Base-by-base conservation (phyloP, 371 early-diverging fungal species). In the Phascolomyces articulosus region DNA sequence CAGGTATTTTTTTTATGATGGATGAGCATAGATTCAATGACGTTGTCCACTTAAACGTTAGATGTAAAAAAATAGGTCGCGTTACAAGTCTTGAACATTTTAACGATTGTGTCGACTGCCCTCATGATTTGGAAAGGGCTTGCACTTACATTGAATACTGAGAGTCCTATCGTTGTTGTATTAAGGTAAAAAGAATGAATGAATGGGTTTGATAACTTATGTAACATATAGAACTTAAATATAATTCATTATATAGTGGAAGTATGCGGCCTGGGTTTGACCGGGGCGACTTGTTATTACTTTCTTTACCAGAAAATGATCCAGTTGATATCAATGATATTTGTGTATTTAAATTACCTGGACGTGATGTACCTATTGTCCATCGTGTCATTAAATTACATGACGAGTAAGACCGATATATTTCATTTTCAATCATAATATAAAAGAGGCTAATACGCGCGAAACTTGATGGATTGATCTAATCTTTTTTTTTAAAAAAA, bases 261-360 rank as follows among this genome's bases (percentile, higher is more conserved):
- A 95, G 95, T 77, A 99, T 99, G 99, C 95, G 94, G 65, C 99
- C 99, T 31, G 99, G 97, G 24, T 99, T 99, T 75, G 85, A 94
- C 65, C 86, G 98, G 66, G 99, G 99, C 26, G 99, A 99, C 75
- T 90, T 99, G 63, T 84, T 99, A 23, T 91, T 99, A 65, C 82
- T 99, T 40, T 78, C 87, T 53, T 82, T 93, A 63, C 86, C 87
- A 40, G 77, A 73, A 47, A 77, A 84, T 40, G 80, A 77, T 9
- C 92, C 95, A 16, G 81, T 96, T 23, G 78, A 85, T 31, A 87
- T 93, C 27, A 99, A 99, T 65, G 99, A 99, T 68, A 98, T 99
- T 62, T 87, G 88, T 61, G 99, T 99, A 6, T 99, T 94, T 85
- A 96, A 98, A 76, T 75, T 99, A 60, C 82, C 91, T 23, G 95